Evolutionary conservation across 169 alveolate genomes (phyloP), one percentile per base, ranked within the genome.

Genomic region (Eimeria praecox): DNA sequence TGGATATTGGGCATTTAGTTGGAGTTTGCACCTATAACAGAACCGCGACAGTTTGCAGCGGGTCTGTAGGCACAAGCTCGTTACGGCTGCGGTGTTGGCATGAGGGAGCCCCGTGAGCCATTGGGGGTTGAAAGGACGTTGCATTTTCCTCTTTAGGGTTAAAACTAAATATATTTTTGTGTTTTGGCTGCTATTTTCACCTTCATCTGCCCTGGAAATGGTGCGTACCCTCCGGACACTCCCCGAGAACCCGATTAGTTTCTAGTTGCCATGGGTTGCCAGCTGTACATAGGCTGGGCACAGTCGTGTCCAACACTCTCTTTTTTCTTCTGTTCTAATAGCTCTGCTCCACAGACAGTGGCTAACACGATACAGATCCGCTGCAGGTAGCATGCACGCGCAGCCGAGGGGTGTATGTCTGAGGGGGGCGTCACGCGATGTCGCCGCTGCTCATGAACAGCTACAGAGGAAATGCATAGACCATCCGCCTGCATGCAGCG

Each of bases 71-170:
- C 82, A 33, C 16, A 22, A 18, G 27, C 46, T 33, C 82, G 49
- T 16, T 35, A 71, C 82, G 49, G 82, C 88, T 44, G 88, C 62
- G 88, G 88, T 78, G 88, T 78, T 40, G 88, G 88, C 88, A 40
- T 27, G 64, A 78, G 62, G 88, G 64, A 46, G 88, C 66, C 88
- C 88, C 62, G 44, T 33, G 66, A 44, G 64, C 62, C 64, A 3
- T 78, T 46, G 62, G 40, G 62, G 88, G 35, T 46, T 46, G 14
- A 12, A 44, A 22, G 24, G 12, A 22, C 44, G 20, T 14, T 78
- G 88, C 66, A 12, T 33, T 44, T 42, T 78, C n/a, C 49, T 78
- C 24, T 46, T 2, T 40, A 2, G 62, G 30, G 86, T 10, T 27
- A n/a, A 8, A 24, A 78, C 2, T 6, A 33, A 40, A 10, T 24